Evolutionary conservation across 805 yeast genomes (phyloP), one percentile per base, ranked within the genome.

Genomic region (Teunomyces tritomae): DNA sequence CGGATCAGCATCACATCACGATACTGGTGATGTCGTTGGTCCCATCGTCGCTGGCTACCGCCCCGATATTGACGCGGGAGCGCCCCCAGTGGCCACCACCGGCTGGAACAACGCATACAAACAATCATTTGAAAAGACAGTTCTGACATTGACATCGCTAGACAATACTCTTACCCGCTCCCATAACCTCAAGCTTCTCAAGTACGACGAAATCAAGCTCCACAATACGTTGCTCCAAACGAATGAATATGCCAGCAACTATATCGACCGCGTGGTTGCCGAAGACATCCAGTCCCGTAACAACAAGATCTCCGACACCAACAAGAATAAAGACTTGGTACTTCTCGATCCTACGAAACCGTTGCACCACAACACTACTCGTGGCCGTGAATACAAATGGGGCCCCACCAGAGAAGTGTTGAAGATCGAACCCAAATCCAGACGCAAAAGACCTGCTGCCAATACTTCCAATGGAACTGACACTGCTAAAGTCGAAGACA

Each of bases 181-280:
- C 27, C 44, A 53, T 37, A 44, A 49, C 49, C 28, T 44, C 39
- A 42, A 44, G 36, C 39, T 53, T 17, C 34, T 53, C 34, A 51
- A 50, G 42, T 49, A 47, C 32, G 57, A 53, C 37, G 57, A 53
- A 40, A 48, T 47, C 39, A 47, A 43, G 33, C 43, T 51, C 45
- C 51, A 53, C 53, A 46, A 45, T 41, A 45, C 51, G 14, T 43
- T 53, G 51, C 45, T 51, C 40, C 42, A 56, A 30, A 55, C 68
- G 17, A 55, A 59, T 42, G 57, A 59, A 16, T 42, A 65, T 17
- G 57, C 70, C 9, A 47, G 61, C 41, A 68, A 65, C 51, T 69
- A 64, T 50, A 56, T 70, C 27, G 73, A 69, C 29, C 57, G 74
- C 13, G 65, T 66, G 17, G 64, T 70, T 11, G 61, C 71, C 16